Evolutionary conservation across 1,139 yeast genomes (phyloP), one percentile per base, ranked within the genome.

Genomic region (Scheffersomyces quercinus): DNA sequence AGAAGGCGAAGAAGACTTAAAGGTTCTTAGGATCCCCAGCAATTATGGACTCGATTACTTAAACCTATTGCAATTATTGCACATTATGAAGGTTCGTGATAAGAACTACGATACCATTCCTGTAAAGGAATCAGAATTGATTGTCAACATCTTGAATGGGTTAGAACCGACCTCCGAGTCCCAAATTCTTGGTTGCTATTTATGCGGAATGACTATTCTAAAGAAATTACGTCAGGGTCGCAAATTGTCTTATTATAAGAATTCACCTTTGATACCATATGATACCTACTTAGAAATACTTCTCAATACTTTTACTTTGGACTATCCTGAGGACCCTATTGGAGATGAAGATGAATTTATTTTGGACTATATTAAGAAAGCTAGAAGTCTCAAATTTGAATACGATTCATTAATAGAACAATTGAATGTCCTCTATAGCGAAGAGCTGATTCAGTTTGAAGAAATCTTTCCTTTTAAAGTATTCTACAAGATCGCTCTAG

Each of bases 401-500:
- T 56, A 58, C 29, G 48, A 57, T 4, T 57, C 58, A 35, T 41
- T 67, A n/a, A 41, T 60, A 28, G 54, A 53, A 12, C 53, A 57
- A 26, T 41, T 48, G 38, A 40, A 37, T 29, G 37, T 42, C 20
- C 35, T 41, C 10, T 40, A 44, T 28, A 35, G 39, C 13, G 48
- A 47, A 5, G 46, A 52, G 20, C 53, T 46, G 5, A 11, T 48
- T 8, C 48, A 50, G 14, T 43, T 53, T 26, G 45, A 39, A 14
- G 41, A 37, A n/a, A 28, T 38, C 12, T 55, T 56, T 35, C 46
- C 55, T 16, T 72, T 63, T 46, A 60, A 52, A 1, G 62, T 58
- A 31, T 65, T 68, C 20, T 62, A 57, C 39, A 83, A 75, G 43
- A 55, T 82, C 11, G 67, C 64, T 41, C 73, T 76, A 35, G 82